A percentile compares a stretch with the other conserved stretches of the same genome.
These are phyloP conservation scores for Aureobasidium sp. DNA, from an alignment of 2,329 filamentous ascomycete genomes.

Conservation along the genomic window DNA sequence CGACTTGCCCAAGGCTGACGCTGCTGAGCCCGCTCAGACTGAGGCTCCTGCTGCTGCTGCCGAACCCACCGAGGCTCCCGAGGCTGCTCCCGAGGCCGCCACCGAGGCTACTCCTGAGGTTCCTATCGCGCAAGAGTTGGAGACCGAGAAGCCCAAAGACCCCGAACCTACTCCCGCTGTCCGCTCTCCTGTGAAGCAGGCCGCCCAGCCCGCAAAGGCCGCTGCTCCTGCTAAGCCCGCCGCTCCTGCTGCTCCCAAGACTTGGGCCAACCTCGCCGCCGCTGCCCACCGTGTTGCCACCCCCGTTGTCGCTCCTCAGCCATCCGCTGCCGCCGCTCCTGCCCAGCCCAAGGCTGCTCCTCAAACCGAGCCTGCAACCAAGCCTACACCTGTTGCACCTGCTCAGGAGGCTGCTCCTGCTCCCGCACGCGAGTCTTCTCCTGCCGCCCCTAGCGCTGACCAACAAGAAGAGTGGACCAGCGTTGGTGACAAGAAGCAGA, in stretches of 20 bases:
- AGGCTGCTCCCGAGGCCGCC: conserved; percentile 24
- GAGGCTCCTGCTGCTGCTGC: conserved; percentile 31
- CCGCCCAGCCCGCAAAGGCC: conserved; percentile 47
- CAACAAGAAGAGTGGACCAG: conserved; percentile 77
- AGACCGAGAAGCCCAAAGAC: conserved; percentile 56
- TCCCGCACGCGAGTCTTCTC: conserved; percentile 29
- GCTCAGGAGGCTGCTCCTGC: conserved; percentile 26
- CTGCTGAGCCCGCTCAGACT: conserved; percentile 28
- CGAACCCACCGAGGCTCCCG: conserved; percentile 22
- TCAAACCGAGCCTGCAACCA: conserved; percentile 22
- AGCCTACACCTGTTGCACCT: conserved; percentile 25
- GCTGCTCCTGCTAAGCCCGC: conserved; percentile 47
- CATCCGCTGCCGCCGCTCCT: conserved; percentile 18
- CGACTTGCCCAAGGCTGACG: conserved; percentile 30
- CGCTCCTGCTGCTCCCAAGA: conserved; percentile 51
- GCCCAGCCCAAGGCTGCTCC: conserved; percentile 28
- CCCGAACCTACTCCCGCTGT: conserved; percentile 51
- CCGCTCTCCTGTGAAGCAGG: conserved; percentile 27
- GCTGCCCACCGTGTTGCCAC: conserved; percentile 40
- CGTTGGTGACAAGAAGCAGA: conserved; percentile 70
- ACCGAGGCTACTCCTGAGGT: conserved; percentile 26
- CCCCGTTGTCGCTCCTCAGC: conserved; percentile 31
- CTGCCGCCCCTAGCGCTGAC: conserved; percentile 26
- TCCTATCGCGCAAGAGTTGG: conserved; percentile 29
- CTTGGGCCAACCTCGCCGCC: conserved; percentile 66